Percentiles rank a stretch among this genome's conserved stretches.
These are phyloP conservation scores for Sistotremastrum niveocremeum DNA, from an alignment of 768 basidiomycete species.

Conservation along the genomic window DNA sequence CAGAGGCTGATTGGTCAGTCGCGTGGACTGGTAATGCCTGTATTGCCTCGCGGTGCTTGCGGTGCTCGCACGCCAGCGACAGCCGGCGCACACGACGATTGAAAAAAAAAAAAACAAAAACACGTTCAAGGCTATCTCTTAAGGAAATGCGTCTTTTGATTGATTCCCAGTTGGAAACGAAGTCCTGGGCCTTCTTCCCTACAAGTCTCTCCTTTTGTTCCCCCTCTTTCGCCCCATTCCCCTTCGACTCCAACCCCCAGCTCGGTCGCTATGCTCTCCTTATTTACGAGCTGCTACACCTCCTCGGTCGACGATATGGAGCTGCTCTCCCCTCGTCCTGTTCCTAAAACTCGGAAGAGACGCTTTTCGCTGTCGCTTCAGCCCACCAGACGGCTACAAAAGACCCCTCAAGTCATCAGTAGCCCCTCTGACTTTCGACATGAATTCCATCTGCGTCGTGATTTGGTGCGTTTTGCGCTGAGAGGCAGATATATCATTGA, in stretches of 20 bases:
- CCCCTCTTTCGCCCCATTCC: not conserved
- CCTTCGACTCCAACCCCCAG: not conserved
- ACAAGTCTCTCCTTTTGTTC: not conserved
- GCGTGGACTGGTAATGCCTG: not conserved
- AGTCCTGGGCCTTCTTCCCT: not conserved
- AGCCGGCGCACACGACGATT: too few relatives aligned
- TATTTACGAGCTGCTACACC: slow-evolving; percentile 6
- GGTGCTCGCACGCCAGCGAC: too few relatives aligned
- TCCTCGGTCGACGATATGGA: slow-evolving; percentile 7
- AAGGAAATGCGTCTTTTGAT: too few relatives aligned
- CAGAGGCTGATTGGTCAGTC: not conserved
- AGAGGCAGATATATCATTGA: not conserved
- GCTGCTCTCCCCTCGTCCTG: not conserved
- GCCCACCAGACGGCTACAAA: slow-evolving; percentile 3
- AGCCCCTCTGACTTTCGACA: slow-evolving; percentile 9
- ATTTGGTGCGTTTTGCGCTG: slow-evolving; percentile 5
- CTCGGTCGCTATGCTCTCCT: slow-evolving; percentile 6
- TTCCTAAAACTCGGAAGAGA: slow-evolving; percentile 1
- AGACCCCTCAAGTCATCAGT: slow-evolving; percentile 8
- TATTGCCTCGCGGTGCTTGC: too few relatives aligned
- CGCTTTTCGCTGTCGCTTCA: slow-evolving; percentile 1
- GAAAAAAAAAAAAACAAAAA: too few relatives aligned
- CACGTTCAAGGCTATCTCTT: too few relatives aligned
- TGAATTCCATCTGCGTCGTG: slow-evolving; percentile 9
- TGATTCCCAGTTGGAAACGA: not conserved